Conservation (phyloP, 176 grass and related monocot species). For the Hyparrhenia diplandra region DNA sequence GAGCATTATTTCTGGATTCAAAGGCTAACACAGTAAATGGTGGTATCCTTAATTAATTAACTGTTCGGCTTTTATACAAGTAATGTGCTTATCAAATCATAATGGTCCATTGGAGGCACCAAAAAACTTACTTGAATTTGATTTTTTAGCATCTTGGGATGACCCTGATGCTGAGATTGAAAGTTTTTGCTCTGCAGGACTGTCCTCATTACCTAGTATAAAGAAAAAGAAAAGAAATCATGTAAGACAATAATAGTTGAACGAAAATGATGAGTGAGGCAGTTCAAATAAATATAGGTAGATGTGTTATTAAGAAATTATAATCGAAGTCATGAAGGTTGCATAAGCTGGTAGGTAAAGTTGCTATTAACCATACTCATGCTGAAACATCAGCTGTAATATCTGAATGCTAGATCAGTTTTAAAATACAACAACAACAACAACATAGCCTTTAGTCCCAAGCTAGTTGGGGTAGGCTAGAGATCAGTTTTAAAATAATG, state of each 20-base stretch:
- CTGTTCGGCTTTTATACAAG: slow-evolving; percentile 1
- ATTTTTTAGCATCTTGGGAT: slow-evolving; percentile 38
- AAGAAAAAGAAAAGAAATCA: neutral
- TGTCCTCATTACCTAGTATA: slow-evolving; percentile 33
- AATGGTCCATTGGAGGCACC: neutral
- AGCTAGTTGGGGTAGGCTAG: no score
- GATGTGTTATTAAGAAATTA: neutral
- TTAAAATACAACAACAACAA: no score
- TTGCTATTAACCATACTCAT: neutral
- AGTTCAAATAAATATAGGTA: neutral
- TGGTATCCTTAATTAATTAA: neutral
- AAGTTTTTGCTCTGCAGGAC: slow-evolving; percentile 32
- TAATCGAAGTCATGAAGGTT: neutral
- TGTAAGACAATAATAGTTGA: neutral
- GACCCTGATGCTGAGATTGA: slow-evolving; percentile 26
- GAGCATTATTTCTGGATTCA: slow-evolving; percentile 4
- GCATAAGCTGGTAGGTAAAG: neutral
- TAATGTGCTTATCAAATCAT: slow-evolving; percentile 17
- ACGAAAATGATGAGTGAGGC: neutral
- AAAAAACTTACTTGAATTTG: slow-evolving; percentile 44
- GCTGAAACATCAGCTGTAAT: neutral
- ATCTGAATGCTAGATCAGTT: neutral
- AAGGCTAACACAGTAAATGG: neutral
- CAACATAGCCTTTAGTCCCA: no score
- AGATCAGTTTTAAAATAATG: neutral